phyloP scores from a whole-genome alignment of 1,284 basidiomycete genomes.

The Laetiporus sulphureus region DNA sequence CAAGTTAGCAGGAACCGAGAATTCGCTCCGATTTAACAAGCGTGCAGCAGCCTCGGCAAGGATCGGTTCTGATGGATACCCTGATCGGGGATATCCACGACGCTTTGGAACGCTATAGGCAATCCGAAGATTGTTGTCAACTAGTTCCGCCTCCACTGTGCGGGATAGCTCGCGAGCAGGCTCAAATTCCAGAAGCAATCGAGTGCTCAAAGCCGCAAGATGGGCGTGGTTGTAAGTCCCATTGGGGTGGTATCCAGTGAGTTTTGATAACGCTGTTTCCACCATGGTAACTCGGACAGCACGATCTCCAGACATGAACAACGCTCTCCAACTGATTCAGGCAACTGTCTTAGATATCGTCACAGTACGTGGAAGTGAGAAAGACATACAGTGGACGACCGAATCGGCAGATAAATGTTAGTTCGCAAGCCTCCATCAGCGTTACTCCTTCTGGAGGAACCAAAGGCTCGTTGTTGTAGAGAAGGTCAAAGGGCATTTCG shows the following conservation, averaged over 20 bases:
- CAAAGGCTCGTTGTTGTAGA: neutral
- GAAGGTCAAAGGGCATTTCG: constrained; percentile 1
- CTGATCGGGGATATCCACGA: constrained; percentile 2
- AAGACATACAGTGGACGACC: constrained; percentile 5
- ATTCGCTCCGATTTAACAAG: neutral
- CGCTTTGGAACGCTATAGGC: neutral
- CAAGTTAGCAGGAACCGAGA: neutral
- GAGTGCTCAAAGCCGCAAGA: neutral
- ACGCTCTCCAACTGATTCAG: neutral
- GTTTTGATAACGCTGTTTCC: neutral
- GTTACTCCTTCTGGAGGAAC: neutral
- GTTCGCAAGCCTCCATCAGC: neutral
- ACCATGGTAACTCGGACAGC: neutral
- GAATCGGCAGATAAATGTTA: constrained; percentile 1
- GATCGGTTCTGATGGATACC: constrained; percentile 6
- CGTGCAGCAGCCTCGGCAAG: constrained; percentile 7
- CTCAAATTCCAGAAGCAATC: neutral
- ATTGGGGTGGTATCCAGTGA: neutral
- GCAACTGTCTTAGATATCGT: neutral
- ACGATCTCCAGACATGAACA: neutral
- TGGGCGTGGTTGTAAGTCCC: neutral
- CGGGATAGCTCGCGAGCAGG: neutral
- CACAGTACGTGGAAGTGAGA: neutral
- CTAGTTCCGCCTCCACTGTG: neutral
- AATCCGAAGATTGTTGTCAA: neutral